These are phyloP conservation scores for Hericium alpestre DNA, from an alignment of 768 basidiomycete genomes.

Conservation along the genomic window DNA sequence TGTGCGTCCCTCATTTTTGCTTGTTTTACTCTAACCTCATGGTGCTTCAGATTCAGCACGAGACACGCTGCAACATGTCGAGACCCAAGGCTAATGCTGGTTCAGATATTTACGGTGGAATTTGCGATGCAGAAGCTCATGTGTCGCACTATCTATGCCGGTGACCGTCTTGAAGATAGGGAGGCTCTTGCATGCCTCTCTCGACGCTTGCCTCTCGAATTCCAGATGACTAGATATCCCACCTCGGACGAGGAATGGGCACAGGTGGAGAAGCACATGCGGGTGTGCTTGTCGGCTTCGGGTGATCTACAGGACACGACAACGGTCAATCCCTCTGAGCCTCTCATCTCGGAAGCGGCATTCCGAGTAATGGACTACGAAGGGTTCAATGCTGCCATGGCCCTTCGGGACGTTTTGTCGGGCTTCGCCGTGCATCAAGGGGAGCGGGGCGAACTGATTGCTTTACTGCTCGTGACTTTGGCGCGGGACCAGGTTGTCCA, in stretches of 20 bases:
- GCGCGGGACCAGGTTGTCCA: slow-evolving; percentile 17
- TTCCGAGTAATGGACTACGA: slow-evolving; percentile 6
- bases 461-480: slow-evolving; percentile 11
- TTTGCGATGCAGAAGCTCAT: slow-evolving; percentile 7
- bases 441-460: slow-evolving; percentile 17
- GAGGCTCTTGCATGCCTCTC: slow-evolving; percentile 8
- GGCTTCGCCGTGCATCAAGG: slow-evolving; percentile 14
- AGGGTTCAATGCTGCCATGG: background rate
- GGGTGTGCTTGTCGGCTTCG: slow-evolving; percentile 16
- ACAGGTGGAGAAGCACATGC: slow-evolving; percentile 24
- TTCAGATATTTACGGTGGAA: no score
- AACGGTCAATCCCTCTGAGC: slow-evolving; percentile 20
- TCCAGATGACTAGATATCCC: slow-evolving; percentile 14
- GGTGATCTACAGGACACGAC: slow-evolving; percentile 11
- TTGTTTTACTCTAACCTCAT: slow-evolving; percentile 5
- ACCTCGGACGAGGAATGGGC: slow-evolving; percentile 11
- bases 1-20: slow-evolving; percentile 12
- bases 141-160: no score
- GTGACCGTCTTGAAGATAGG: background rate
- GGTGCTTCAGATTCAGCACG: background rate
- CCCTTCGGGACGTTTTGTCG: background rate
- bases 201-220: slow-evolving; percentile 20
- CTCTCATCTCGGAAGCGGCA: slow-evolving; percentile 20
- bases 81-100: no score
- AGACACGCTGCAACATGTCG: no score